Evolutionary conservation across 192 early-diverging fungal genomes (phyloP).

Genomic region (Coemansia javaensis): DNA sequence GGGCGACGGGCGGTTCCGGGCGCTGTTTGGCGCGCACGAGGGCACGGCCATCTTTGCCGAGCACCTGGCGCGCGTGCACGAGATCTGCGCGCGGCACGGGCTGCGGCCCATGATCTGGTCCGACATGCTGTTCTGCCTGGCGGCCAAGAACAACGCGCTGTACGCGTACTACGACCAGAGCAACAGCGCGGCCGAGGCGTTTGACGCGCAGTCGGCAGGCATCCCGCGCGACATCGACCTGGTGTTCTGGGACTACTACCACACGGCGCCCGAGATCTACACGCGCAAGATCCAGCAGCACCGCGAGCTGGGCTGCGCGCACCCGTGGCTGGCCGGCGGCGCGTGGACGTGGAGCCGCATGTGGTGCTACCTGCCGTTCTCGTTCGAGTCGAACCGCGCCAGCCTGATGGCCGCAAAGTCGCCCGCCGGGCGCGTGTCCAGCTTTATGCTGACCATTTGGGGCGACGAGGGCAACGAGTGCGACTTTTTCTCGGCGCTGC

Average conservation of each 20-base stretch:
- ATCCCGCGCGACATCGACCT: constrained; percentile 65
- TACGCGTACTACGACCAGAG: constrained; percentile 75
- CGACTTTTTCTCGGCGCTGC: constrained; percentile 76
- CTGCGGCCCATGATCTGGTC: constrained; percentile 84
- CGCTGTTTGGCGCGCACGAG: constrained; percentile 71
- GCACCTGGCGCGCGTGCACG: constrained; percentile 67
- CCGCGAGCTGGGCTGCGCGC: constrained; percentile 67
- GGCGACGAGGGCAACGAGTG: constrained; percentile 92
- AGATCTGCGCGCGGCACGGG: constrained; percentile 59
- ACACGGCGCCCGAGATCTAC: constrained; percentile 67
- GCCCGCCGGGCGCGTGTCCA: constrained; percentile 53
- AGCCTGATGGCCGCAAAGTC: constrained; percentile 65
- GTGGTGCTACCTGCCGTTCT: constrained; percentile 77
- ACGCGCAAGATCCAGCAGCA: constrained; percentile 75
- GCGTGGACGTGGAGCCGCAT: constrained; percentile 84
- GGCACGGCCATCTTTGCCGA: constrained; percentile 69
- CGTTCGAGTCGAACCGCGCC: constrained; percentile 70
- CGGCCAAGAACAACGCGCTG: constrained; percentile 76
- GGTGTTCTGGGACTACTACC: constrained; percentile 89
- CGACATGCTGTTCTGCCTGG: constrained; percentile 65
- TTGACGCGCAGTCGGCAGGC: constrained; percentile 36
- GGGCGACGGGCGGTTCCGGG: constrained; percentile 75
- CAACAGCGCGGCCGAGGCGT: constrained; percentile 56
- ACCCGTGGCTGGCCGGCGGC: constrained; percentile 78
- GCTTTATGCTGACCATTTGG: constrained; percentile 83